These are phyloP conservation scores for Hamamelis virginiana DNA, from an alignment of 164 flowering plant species.

Conservation along the genomic window DNA sequence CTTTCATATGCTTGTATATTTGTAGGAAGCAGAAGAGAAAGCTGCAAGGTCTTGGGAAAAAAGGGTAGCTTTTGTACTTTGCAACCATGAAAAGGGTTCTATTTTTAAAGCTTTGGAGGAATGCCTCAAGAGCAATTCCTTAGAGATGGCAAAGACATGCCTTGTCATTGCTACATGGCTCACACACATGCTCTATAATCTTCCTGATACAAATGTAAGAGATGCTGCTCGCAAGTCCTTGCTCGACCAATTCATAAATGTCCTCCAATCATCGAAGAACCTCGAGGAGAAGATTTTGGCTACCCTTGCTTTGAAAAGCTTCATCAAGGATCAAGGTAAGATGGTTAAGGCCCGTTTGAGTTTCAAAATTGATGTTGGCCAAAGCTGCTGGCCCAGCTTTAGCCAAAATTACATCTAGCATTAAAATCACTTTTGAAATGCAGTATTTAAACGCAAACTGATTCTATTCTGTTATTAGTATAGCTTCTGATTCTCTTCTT, in stretches of 20 bases:
- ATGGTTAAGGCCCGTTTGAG: too few species aligned
- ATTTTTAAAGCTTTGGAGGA: slow-evolving; percentile 71
- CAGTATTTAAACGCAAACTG: too few species aligned
- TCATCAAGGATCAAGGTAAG: slow-evolving; percentile 55
- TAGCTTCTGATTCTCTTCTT: too few species aligned
- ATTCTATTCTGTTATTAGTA: too few species aligned
- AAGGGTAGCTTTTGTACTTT: slow-evolving; percentile 66
- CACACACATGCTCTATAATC: slow-evolving; percentile 48
- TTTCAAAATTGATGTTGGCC: too few species aligned
- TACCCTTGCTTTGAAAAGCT: slow-evolving; percentile 57
- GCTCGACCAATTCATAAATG: slow-evolving; percentile 58
- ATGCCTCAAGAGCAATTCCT: slow-evolving; percentile 62
- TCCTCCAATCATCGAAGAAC: slow-evolving; percentile 67
- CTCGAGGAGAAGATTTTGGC: slow-evolving; percentile 69
- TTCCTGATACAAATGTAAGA: slow-evolving; percentile 64
- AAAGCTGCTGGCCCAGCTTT: too few species aligned
- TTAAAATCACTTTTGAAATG: too few species aligned
- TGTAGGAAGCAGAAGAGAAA: slow-evolving; percentile 66
- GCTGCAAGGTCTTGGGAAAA: slow-evolving; percentile 60
- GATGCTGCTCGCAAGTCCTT: slow-evolving; percentile 50
- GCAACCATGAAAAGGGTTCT: slow-evolving; percentile 70
- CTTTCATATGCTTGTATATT: slow-evolving; percentile 10
- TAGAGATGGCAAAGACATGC: slow-evolving; percentile 63
- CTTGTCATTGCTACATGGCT: slow-evolving; percentile 72
- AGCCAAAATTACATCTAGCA: too few species aligned